These are phyloP conservation scores for Cytospora piceae DNA, from an alignment of 2,329 filamentous ascomycete species.

Conservation along the genomic window DNA sequence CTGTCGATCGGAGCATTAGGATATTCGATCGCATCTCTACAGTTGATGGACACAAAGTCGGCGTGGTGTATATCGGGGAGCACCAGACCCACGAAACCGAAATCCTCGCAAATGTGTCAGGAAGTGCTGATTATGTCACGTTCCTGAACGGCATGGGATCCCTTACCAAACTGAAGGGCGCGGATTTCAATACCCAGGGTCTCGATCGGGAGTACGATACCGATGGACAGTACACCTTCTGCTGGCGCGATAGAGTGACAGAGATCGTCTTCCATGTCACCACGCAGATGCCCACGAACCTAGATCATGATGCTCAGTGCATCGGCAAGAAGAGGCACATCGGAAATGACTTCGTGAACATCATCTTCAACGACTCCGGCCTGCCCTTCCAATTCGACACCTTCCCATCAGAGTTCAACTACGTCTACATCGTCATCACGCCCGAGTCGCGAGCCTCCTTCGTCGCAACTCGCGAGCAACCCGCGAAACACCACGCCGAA, in stretches of 20 bases:
- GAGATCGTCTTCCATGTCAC: conserved; percentile 96
- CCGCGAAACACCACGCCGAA: conserved; percentile 38
- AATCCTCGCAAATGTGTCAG: conserved; percentile 84
- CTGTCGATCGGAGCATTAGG: conserved; percentile 72
- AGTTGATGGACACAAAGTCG: conserved; percentile 93
- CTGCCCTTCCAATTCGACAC: conserved; percentile 85
- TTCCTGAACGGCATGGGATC: conserved; percentile 84
- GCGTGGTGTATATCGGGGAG: conserved; percentile 90
- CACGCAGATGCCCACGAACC: conserved; percentile 94
- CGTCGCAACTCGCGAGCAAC: conserved; percentile 61
- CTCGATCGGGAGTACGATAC: conserved; percentile 76
- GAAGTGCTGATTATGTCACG: conserved; percentile 84
- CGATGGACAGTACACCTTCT: conserved; percentile 88
- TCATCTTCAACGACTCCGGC: conserved; percentile 98
- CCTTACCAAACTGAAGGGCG: conserved; percentile 77
- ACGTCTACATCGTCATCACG: conserved; percentile 93
- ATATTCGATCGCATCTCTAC: conserved; percentile 86
- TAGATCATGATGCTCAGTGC: conserved; percentile 74
- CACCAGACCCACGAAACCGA: conserved; percentile 81
- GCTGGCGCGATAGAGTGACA: conserved; percentile 92
- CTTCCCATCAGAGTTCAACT: conserved; percentile 94
- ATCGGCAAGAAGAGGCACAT: conserved; percentile 92
- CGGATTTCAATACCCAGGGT: conserved; percentile 91
- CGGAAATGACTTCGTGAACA: conserved; percentile 97
- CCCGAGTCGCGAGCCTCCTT: conserved; percentile 82